Conservation (phyloP, 305 asterid genomes). For the Fraxinus latifolia region DNA sequence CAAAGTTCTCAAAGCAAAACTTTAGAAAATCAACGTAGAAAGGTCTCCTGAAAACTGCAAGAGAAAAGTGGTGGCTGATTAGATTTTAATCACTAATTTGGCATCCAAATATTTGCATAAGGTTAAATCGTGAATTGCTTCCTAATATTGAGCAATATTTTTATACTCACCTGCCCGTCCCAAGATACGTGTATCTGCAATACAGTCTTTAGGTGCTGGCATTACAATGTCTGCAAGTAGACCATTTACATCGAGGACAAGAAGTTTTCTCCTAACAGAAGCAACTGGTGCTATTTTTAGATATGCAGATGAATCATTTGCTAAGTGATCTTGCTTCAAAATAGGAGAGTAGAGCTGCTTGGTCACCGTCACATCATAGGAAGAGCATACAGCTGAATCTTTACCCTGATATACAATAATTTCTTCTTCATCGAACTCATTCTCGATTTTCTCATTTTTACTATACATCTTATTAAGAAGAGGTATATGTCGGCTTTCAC, state of each 20-base stretch:
- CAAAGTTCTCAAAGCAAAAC: conserved; percentile 76
- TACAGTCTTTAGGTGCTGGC: conserved; percentile 58
- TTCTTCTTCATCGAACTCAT: conserved; percentile 23
- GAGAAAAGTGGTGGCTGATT: conserved; percentile 18
- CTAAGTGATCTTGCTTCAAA: conserved; percentile 22
- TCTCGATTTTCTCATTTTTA: conserved; percentile 16
- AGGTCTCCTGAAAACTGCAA: conserved; percentile 87
- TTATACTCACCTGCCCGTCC: conserved; percentile 17
- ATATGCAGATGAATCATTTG: conserved; percentile 16
- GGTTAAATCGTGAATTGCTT: conserved; percentile 3
- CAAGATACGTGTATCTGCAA: conserved; percentile 42
- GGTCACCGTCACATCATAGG: conserved; percentile 3
- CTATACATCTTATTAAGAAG: conserved; percentile 5
- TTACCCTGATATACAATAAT: conserved; percentile 20
- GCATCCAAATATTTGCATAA: neutral
- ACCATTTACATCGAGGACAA: conserved; percentile 92
- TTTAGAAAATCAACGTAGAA: conserved; percentile 69
- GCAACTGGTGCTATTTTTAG: conserved; percentile 21
- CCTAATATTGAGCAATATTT: conserved; percentile 12
- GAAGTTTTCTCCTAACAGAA: conserved; percentile 53
- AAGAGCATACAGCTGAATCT: conserved; percentile 25
- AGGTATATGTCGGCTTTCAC: conserved; percentile 17
- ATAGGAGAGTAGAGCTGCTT: conserved; percentile 15
- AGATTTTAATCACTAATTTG: conserved; percentile 14
- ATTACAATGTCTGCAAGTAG: conserved; percentile 67